A percentile compares a stretch with the other conserved stretches of the same genome.
These are phyloP conservation scores for Ophiocordyceps camponoti-rufipedis DNA, from an alignment of 2,329 filamentous ascomycete genomes.

Conservation along the genomic window DNA sequence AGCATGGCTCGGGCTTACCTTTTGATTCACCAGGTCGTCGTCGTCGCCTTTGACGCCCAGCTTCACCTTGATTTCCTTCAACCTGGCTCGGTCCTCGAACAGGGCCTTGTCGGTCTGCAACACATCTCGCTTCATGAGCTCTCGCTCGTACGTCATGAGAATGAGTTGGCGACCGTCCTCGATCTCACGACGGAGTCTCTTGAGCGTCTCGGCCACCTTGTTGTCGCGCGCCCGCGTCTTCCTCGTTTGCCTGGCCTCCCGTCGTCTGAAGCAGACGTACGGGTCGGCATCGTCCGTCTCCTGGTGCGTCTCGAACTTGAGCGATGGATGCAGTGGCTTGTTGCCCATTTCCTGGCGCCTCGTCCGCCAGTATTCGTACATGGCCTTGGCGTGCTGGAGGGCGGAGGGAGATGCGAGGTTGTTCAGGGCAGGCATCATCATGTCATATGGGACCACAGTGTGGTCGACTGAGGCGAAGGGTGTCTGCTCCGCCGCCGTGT, in stretches of 20 bases:
- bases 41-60: slow-evolving; percentile 84
- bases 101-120: slow-evolving; percentile 57
- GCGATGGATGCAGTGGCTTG: slow-evolving; percentile 51
- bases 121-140: slow-evolving; percentile 60
- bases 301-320: slow-evolving; percentile 89
- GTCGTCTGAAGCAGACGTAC: slow-evolving; percentile 92
- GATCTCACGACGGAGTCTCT: slow-evolving; percentile 75
- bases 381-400: slow-evolving; percentile 47
- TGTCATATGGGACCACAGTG: slow-evolving; percentile 59
- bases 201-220: slow-evolving; percentile 86
- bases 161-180: slow-evolving; percentile 77
- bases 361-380: slow-evolving; percentile 81
- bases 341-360: slow-evolving; percentile 50
- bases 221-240: slow-evolving; percentile 90
- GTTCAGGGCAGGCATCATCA: slow-evolving; percentile 52
- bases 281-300: slow-evolving; percentile 93
- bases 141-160: slow-evolving; percentile 59
- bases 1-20: slow-evolving; percentile 36
- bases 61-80: slow-evolving; percentile 79
- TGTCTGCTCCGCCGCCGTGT: slow-evolving; percentile 64
- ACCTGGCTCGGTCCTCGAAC: slow-evolving; percentile 63
- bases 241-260: slow-evolving; percentile 82
- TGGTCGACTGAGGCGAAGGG: slow-evolving; percentile 85
- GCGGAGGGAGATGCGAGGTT: slow-evolving; percentile 30
- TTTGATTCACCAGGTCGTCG: slow-evolving; percentile 87